Evolutionary conservation across 2,329 filamentous ascomycete genomes (phyloP).

Genomic region (Lachnellula cervina): DNA sequence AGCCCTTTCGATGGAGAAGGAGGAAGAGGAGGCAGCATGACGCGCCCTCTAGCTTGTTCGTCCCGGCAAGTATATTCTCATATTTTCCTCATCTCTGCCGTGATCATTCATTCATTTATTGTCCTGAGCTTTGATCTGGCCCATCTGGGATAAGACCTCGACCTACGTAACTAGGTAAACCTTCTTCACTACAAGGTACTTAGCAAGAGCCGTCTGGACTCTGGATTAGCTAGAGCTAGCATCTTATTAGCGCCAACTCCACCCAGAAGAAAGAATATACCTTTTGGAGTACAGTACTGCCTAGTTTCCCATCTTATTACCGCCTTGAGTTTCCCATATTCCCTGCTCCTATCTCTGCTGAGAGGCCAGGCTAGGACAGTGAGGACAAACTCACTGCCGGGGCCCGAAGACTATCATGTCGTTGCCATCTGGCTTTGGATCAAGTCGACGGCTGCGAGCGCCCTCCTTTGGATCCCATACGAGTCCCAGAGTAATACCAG

Average conservation of each 20-base stretch:
- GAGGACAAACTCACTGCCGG: background rate
- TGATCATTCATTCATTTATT: background rate
- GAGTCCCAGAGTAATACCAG: conserved; percentile 26
- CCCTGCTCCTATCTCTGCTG: background rate
- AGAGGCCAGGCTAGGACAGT: background rate
- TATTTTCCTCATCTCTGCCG: background rate
- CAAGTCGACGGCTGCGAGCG: conserved; percentile 17
- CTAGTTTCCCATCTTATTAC: background rate
- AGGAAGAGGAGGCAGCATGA: background rate
- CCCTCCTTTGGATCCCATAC: conserved; percentile 24
- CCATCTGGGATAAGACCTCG: background rate
- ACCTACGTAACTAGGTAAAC: no score
- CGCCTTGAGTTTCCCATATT: background rate
- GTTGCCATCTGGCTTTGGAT: conserved; percentile 17
- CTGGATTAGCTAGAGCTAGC: no score
- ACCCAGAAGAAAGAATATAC: no score
- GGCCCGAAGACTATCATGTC: conserved; percentile 18
- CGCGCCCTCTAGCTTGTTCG: background rate
- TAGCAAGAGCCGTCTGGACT: no score
- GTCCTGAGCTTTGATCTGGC: background rate
- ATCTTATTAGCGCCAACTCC: no score
- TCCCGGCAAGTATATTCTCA: background rate
- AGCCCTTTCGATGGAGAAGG: background rate
- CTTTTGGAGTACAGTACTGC: no score
- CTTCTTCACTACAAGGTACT: no score